Conservation (phyloP, 2,329 filamentous ascomycete species). For the Fusarium nematophilum region DNA sequence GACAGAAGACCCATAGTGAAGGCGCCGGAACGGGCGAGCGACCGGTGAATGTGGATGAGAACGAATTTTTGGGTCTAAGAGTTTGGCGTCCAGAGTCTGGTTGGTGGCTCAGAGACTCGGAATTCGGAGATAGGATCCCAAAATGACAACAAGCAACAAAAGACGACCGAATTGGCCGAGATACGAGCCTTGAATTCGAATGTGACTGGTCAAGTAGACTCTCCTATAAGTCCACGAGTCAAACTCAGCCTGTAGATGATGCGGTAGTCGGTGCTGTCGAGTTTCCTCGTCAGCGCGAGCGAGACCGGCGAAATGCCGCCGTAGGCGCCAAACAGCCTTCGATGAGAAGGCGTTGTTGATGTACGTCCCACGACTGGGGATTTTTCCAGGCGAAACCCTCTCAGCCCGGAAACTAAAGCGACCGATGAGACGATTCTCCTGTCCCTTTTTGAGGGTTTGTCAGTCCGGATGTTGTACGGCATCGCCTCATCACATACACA, state of each 20-base stretch:
- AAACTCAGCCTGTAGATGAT: neutral
- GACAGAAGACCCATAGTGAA: conserved; percentile 49
- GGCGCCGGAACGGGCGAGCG: neutral
- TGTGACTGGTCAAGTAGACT: no score
- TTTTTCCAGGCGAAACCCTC: neutral
- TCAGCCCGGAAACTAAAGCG: neutral
- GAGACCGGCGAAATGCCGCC: conserved; percentile 27
- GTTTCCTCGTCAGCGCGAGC: conserved; percentile 12
- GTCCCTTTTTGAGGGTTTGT: neutral
- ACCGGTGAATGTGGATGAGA: conserved; percentile 14
- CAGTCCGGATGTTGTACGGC: conserved; percentile 6
- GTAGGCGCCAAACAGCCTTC: no score
- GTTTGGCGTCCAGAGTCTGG: conserved; percentile 17
- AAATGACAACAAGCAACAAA: conserved; percentile 26
- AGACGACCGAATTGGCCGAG: conserved; percentile 4
- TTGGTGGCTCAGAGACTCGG: conserved; percentile 24
- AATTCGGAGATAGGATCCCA: conserved; percentile 25
- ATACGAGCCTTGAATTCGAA: neutral
- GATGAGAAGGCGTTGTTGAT: no score
- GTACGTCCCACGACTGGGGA: no score
- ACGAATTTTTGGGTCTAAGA: conserved; percentile 17
- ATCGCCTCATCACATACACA: conserved; percentile 9
- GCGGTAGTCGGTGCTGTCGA: neutral
- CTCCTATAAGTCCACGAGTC: no score
- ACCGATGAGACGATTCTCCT: neutral